phyloP scores from a whole-genome alignment of 179 eudicot genomes.

The Beta corolliflora region DNA sequence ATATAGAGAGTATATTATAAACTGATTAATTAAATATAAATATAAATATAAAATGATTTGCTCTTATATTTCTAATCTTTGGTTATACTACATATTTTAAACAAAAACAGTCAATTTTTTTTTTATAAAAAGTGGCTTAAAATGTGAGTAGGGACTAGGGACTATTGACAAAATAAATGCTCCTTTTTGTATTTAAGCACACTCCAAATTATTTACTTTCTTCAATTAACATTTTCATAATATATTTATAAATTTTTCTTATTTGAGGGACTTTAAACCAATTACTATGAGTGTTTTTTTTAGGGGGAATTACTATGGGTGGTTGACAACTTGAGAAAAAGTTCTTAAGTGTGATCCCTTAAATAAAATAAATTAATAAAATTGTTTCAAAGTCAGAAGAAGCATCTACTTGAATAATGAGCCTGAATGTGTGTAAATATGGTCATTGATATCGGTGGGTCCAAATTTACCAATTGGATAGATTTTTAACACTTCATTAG shows the following conservation, averaged over 20 bases:
- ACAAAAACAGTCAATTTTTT: too few relatives aligned
- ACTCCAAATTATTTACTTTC: too few relatives aligned
- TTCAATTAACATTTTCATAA: background rate
- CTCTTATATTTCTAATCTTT: too few relatives aligned
- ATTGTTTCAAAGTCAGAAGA: background rate
- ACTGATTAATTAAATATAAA: too few relatives aligned
- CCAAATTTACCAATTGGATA: conserved; percentile 1
- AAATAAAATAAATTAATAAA: background rate
- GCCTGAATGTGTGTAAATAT: conserved; percentile 16
- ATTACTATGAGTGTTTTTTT: background rate
- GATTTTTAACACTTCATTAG: background rate
- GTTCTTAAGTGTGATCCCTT: background rate
- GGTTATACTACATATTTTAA: too few relatives aligned
- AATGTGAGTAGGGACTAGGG: too few relatives aligned
- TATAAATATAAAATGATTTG: too few relatives aligned
- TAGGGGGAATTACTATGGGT: conserved; percentile 4
- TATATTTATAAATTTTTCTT: too few relatives aligned
- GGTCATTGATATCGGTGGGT: conserved; percentile 21
- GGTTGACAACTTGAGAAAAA: conserved; percentile 12
- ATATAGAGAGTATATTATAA: too few relatives aligned
- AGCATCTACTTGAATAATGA: conserved; percentile 15
- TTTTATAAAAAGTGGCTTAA: too few relatives aligned
- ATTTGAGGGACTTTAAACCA: background rate
- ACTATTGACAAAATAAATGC: too few relatives aligned
- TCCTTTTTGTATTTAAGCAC: too few relatives aligned